Evolutionary conservation across 768 basidiomycete species (phyloP).

Genomic region (Leccinum uliginosum): DNA sequence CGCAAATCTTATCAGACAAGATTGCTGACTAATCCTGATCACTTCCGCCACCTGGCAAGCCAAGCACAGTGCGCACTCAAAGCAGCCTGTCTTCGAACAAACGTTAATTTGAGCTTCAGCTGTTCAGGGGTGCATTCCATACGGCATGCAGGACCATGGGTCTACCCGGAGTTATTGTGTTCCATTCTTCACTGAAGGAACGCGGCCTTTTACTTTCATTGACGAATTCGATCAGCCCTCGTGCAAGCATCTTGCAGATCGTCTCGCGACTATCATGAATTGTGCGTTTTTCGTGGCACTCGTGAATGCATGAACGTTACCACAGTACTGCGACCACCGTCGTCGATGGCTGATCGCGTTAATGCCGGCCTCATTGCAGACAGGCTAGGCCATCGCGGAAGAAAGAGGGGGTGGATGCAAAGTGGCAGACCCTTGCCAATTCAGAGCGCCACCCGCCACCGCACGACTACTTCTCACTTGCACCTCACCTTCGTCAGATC

Average conservation of each 20-base stretch:
- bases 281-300: conserved; percentile 2
- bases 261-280: conserved; percentile 10
- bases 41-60: neutral
- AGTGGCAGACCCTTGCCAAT: conserved; percentile 7
- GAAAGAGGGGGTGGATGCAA: conserved; percentile 2
- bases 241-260: conserved; percentile 7
- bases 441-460: neutral
- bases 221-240: neutral
- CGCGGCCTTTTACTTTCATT: conserved; percentile 2
- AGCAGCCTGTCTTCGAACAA: neutral
- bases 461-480: neutral
- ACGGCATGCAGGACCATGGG: neutral
- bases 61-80: neutral
- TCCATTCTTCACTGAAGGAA: conserved; percentile 4
- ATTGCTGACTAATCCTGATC: conserved; percentile 14
- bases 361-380: conserved; percentile 14
- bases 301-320: conserved; percentile 1
- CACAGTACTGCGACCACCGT: conserved; percentile 5
- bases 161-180: neutral
- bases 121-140: neutral
- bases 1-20: conserved; percentile 26
- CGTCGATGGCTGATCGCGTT: conserved; percentile 2
- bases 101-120: neutral
- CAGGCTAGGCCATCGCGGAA: conserved; percentile 15
- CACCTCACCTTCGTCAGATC: conserved; percentile 9